Evolutionary conservation across 2,329 filamentous ascomycete species (phyloP).

Genomic region (Alternaria gaisen): DNA sequence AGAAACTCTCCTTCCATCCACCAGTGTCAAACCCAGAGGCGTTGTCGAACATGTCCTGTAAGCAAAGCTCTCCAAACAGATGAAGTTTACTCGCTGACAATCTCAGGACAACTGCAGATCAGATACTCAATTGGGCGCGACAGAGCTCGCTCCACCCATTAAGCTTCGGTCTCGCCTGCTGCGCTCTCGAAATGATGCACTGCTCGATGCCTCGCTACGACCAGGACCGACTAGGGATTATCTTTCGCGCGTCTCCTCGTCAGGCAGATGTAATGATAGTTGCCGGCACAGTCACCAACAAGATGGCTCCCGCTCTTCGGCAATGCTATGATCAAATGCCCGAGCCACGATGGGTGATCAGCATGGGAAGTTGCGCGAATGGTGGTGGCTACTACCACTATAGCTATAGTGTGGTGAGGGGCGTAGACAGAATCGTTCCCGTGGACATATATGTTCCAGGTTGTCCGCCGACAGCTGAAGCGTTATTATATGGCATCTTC

Average conservation of each 20-base stretch:
- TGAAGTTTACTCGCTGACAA: background rate
- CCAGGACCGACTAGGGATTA: constrained; percentile 87
- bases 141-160: constrained; percentile 89
- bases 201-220: constrained; percentile 88
- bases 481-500: constrained; percentile 71
- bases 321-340: constrained; percentile 97
- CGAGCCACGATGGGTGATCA: constrained; percentile 85
- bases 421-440: constrained; percentile 79
- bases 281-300: constrained; percentile 90
- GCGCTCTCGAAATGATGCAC: constrained; percentile 94
- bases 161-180: constrained; percentile 90
- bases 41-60: constrained; percentile 24
- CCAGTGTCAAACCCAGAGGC: constrained; percentile 7
- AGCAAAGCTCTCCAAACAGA: background rate
- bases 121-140: constrained; percentile 84
- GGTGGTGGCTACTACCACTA: constrained; percentile 89
- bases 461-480: constrained; percentile 68
- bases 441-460: constrained; percentile 85
- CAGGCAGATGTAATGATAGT: constrained; percentile 96
- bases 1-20: constrained; percentile 5
- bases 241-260: constrained; percentile 87
- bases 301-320: constrained; percentile 90
- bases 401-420: constrained; percentile 79
- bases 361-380: constrained; percentile 86
- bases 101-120: constrained; percentile 77